phyloP scores from a whole-genome alignment of 495 filamentous ascomycete species.

The Neurospora hispaniola region DNA sequence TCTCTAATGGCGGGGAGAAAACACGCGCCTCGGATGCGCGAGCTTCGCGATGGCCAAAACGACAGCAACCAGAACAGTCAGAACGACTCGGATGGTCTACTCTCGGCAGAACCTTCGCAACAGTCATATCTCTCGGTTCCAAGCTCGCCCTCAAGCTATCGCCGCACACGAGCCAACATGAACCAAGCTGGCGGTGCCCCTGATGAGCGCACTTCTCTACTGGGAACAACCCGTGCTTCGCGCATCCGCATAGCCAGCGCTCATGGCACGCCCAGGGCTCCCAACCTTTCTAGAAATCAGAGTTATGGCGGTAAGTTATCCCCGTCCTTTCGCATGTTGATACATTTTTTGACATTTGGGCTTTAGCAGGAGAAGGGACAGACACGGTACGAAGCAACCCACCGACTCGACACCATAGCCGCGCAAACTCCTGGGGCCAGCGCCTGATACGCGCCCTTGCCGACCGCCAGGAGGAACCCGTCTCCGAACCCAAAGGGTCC shows the following conservation, averaged over 20 bases:
- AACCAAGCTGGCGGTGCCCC: slow-evolving; percentile 23
- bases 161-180: slow-evolving; percentile 14
- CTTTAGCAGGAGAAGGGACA: slow-evolving; percentile 9
- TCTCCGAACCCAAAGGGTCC: slow-evolving; percentile 49
- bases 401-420: slow-evolving; percentile 49
- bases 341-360: slow-evolving; percentile 5
- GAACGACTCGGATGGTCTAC: slow-evolving; percentile 4
- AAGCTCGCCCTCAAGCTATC: slow-evolving; percentile 17
- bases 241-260: slow-evolving; percentile 33
- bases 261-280: slow-evolving; percentile 26
- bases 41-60: slow-evolving; percentile 3
- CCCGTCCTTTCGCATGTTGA: not conserved
- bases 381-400: not conserved
- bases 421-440: slow-evolving; percentile 49
- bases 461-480: slow-evolving; percentile 34
- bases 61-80: slow-evolving; percentile 2
- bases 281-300: slow-evolving; percentile 35
- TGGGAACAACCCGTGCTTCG: slow-evolving; percentile 27
- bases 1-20: slow-evolving; percentile 14
- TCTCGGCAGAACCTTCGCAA: slow-evolving; percentile 2
- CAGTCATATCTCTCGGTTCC: slow-evolving; percentile 19
- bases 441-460: slow-evolving; percentile 41
- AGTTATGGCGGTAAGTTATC: slow-evolving; percentile 33
- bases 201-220: slow-evolving; percentile 38
- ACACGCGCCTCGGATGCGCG: slow-evolving; percentile 16